Evolutionary conservation across 1,284 basidiomycete species (phyloP).

Genomic region (Cryptococcus sp.): DNA sequence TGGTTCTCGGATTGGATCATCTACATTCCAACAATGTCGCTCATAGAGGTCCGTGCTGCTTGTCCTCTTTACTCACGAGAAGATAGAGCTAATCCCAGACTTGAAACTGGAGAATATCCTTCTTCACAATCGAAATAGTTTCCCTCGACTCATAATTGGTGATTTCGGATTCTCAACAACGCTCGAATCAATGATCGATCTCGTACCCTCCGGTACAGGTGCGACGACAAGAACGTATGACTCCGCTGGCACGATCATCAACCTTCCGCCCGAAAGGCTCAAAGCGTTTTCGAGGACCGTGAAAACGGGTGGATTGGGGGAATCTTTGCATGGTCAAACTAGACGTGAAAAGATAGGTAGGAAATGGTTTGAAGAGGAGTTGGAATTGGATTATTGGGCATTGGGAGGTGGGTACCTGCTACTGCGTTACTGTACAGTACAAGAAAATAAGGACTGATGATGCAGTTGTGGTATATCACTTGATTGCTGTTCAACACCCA

Average conservation of each 20-base stretch:
- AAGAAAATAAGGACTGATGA: no score
- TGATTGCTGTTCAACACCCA: not conserved
- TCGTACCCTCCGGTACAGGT: constrained; percentile 1
- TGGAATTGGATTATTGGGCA: constrained; percentile 20
- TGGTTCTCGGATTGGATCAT: constrained; percentile 66
- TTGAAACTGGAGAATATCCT: constrained; percentile 85
- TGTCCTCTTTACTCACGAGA: not conserved
- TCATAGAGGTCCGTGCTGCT: constrained; percentile 61
- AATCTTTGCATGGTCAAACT: constrained; percentile 4
- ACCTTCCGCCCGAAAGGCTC: constrained; percentile 21
- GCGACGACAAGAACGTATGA: not conserved
- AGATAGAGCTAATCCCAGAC: constrained; percentile 51
- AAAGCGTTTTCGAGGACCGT: constrained; percentile 4
- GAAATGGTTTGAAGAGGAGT: constrained; percentile 19
- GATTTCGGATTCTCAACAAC: constrained; percentile 62
- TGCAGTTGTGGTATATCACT: not conserved
- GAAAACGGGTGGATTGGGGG: constrained; percentile 1
- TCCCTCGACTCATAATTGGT: constrained; percentile 74
- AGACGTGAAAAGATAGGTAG: constrained; percentile 9
- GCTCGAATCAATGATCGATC: not conserved
- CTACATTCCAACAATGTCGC: constrained; percentile 69
- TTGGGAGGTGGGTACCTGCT: constrained; percentile 23
- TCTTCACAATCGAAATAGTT: constrained; percentile 65
- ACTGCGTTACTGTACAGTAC: no score
- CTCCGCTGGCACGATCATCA: constrained; percentile 13